Percentiles rank a stretch among this genome's conserved stretches.
Evolutionary conservation across 2,329 filamentous ascomycete genomes (phyloP).

Genomic region (Neofusicoccum sp.): DNA sequence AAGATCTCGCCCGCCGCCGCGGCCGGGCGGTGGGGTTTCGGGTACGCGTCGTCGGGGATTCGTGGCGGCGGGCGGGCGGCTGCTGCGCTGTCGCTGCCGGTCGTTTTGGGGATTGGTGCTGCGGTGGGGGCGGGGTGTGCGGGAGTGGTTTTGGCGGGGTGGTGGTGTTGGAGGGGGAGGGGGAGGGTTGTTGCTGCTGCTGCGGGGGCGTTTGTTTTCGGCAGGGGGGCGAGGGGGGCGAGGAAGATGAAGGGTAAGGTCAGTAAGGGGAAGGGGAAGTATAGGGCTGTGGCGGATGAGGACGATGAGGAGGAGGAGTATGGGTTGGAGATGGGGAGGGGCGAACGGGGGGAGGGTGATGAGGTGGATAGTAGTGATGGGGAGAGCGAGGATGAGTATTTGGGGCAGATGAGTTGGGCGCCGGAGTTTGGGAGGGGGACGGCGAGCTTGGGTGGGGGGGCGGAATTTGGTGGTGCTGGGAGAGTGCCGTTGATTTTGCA

Average conservation of each 20-base stretch:
- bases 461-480: background rate
- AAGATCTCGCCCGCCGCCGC: too few species aligned
- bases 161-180: background rate
- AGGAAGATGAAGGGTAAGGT: background rate
- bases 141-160: background rate
- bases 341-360: background rate
- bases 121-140: background rate
- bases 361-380: background rate
- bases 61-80: background rate
- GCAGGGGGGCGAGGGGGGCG: background rate
- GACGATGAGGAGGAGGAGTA: slow-evolving; percentile 1
- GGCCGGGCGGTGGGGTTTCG: too few species aligned
- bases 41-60: background rate
- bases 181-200: background rate
- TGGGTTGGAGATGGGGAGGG: background rate
- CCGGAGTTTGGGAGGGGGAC: background rate
- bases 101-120: background rate
- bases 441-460: background rate
- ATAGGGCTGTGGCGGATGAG: background rate
- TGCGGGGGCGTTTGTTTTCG: background rate
- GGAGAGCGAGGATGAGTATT: background rate
- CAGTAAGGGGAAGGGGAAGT: slow-evolving; percentile 6
- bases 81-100: background rate
- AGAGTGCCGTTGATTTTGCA: background rate
- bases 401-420: slow-evolving; percentile 3